These are phyloP conservation scores for Myriosclerotinia scirpicola DNA, from an alignment of 2,329 filamentous ascomycete genomes.

Conservation along the genomic window DNA sequence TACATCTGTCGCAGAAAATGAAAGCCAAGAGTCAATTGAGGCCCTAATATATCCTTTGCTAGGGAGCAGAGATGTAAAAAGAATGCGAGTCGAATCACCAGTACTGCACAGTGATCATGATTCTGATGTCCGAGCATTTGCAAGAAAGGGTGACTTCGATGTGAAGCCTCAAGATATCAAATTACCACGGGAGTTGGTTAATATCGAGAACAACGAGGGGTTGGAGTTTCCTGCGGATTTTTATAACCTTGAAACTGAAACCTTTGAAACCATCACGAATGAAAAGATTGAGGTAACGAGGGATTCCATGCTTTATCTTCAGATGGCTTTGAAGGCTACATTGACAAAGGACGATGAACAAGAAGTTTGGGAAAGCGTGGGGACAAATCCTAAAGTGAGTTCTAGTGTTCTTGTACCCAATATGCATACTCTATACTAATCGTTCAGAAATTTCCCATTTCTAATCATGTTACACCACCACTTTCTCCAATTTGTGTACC, in stretches of 20 bases:
- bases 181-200: constrained; percentile 37
- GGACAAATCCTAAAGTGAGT: constrained; percentile 35
- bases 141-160: constrained; percentile 34
- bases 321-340: constrained; percentile 25
- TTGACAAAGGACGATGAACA: constrained; percentile 34
- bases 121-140: constrained; percentile 35
- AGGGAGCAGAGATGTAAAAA: constrained; percentile 15
- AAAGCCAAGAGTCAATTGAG: constrained; percentile 26
- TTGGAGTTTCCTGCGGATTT: constrained; percentile 31
- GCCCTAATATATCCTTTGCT: constrained; percentile 24
- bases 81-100: constrained; percentile 35
- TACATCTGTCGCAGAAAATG: constrained; percentile 25
- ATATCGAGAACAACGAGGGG: constrained; percentile 35
- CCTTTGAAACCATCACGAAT: constrained; percentile 21
- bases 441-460: constrained; percentile 27
- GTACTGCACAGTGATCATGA: constrained; percentile 37
- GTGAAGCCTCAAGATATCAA: constrained; percentile 34
- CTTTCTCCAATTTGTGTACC: constrained; percentile 32
- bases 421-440: not conserved
- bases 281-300: constrained; percentile 38
- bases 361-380: constrained; percentile 29
- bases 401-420: not conserved
- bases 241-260: constrained; percentile 26
- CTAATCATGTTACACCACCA: constrained; percentile 39
- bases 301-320: constrained; percentile 34